Base-by-base conservation (phyloP, 495 filamentous ascomycete genomes). In the Patellaria atrata region DNA sequence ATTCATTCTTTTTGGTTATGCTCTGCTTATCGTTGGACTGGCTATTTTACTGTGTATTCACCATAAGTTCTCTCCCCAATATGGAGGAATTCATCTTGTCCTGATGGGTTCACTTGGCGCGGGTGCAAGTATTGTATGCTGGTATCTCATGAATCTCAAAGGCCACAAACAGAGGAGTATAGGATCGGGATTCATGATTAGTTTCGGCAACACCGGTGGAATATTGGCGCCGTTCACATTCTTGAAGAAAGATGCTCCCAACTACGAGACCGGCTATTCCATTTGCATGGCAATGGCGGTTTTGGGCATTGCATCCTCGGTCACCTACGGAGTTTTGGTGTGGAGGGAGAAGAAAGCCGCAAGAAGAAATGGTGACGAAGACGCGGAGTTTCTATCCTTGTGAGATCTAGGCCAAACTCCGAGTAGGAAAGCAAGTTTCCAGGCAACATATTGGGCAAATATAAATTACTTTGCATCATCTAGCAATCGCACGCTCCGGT, bases 111-210 rank as follows among this genome's bases (percentile, higher is more conserved):
- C 41, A 15, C 49, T 57, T 9, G 43, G 43, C 32, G 40, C 53
- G 0, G 46, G 45, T 6, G 44, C 58, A 4, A 45, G 46, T 11
- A 45, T 53, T 5, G 27, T 60, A 4, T 60, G 56, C 38, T 60
- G 58, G 44, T 51, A 44, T 9, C 32, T 52, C 7, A 53, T 59
- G 41, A 55, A 53, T 26, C 32, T 56, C 14, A 42, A 43, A 3
- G 58, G 58, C 1, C 48, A 53, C 31, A 34, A 22, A 7, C 35
- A 52, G 23, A 52, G 58, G 10, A 50, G 47, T 22, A 44, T 62
- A 19, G 54, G 54, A 11, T 45, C 44, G 17, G 58, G 49, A 3
- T 33, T 41, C 11, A 25, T 39, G 5, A 48, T 52, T 26, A 23
- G 30, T 3, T 38, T 42, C 11, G 48, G 45, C 0, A 52, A 52